Evolutionary conservation across 441 rosid genomes (phyloP), one percentile per base, ranked within the genome.

Genomic region (Heliophila coronopifolia): DNA sequence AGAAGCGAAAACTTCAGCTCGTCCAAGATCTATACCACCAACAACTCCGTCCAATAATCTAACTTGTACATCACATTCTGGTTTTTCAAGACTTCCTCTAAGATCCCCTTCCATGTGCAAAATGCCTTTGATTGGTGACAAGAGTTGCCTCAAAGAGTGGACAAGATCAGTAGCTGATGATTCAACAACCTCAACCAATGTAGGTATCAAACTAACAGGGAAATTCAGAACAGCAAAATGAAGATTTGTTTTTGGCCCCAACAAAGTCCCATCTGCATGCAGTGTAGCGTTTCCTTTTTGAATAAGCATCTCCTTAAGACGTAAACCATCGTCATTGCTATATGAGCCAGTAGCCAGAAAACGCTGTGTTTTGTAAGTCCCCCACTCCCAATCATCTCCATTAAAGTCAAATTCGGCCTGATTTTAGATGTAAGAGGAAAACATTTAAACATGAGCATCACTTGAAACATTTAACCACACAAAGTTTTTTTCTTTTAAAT

Each of bases 381-480:
- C 99, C 99, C 99, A 93, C 67, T 93, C 96, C 96, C 97, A 88
- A 22, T 93, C 97, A 65, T 93, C 97, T 28, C 99, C 99, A 40
- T 79, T 90, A 60, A 93, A 86, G 73, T 93, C 99, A 62, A 93
- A 93, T 47, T 88, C 99, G 28, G 97, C 99, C 97, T 93, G 83
- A 55, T 39, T 31, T 39, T 6, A 32, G 9, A 28, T 22, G 17
- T n/a, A 42, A 27, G 23, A 34, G 30, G 31, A 41, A 53, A 26
- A 20, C 2, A 1, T 24, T 35, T 48, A 31, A 40, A 18, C 37
- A 26, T 40, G 26, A 14, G 44, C 51, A 48, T 17, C 30, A 34
- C 13, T 23, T 5, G 4, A 44, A 10, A 44, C 34, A 52, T 11
- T 15, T 18, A 7, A 16, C 0, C 23, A 15, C n/a, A 20, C 27